Conservation (phyloP, 208 protist species). For the Trypanosoma theileri region DNA sequence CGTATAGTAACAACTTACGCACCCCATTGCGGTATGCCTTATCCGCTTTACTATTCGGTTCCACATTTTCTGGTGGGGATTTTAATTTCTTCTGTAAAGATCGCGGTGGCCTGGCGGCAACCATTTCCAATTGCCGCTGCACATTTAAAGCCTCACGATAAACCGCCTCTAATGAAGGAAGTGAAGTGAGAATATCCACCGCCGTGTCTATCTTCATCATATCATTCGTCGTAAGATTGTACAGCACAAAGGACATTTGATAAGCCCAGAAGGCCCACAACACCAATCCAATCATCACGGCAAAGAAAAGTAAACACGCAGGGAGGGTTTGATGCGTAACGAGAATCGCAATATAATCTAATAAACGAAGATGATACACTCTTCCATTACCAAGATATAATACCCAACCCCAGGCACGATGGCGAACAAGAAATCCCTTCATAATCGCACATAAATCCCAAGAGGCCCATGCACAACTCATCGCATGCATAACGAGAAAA, state of each 20-base stretch:
- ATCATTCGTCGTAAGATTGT: constrained; percentile 88
- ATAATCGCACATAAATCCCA: constrained; percentile 62
- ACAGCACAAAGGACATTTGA: constrained; percentile 73
- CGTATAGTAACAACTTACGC: constrained; percentile 43
- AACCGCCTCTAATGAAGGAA: constrained; percentile 55
- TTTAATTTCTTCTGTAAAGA: too few species aligned
- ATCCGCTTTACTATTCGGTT: constrained; percentile 39
- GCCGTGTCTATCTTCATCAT: constrained; percentile 88
- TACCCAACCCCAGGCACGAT: constrained; percentile 67
- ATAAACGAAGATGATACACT: constrained; percentile 33
- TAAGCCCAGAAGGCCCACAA: constrained; percentile 83
- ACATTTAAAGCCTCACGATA: constrained; percentile 66
- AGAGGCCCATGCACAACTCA: constrained; percentile 83
- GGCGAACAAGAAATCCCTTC: constrained; percentile 49
- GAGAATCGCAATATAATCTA: constrained; percentile 71
- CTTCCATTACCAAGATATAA: constrained; percentile 27
- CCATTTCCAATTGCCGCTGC: constrained; percentile 41
- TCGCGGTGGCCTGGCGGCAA: constrained; percentile 54
- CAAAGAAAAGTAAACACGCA: constrained; percentile 75
- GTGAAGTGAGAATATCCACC: constrained; percentile 46
- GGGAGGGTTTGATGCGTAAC: constrained; percentile 58
- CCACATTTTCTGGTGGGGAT: constrained; percentile 26
- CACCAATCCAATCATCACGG: constrained; percentile 64
- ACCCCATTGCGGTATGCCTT: constrained; percentile 66
- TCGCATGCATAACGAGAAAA: constrained; percentile 85